Percentiles rank a stretch among this genome's conserved stretches.
Conservation (phyloP, 306 rosid genomes). For the Morella rubra region DNA sequence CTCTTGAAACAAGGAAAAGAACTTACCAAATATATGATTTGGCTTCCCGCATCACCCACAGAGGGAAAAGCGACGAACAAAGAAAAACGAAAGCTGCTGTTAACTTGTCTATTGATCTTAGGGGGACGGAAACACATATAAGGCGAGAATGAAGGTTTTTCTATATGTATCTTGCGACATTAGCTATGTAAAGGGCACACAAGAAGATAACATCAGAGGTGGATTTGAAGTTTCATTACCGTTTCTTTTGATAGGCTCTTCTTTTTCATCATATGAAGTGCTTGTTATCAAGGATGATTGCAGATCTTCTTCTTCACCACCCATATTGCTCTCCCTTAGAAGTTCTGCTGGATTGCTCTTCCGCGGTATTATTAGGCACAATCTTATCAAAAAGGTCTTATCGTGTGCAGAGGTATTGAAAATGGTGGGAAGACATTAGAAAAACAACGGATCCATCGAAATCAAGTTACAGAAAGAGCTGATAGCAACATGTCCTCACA, state of each 20-base stretch:
- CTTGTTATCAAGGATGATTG: constrained; percentile 23
- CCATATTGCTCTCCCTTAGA: constrained; percentile 24
- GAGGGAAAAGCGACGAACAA: background rate
- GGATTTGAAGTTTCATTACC: constrained; percentile 8
- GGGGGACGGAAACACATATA: background rate
- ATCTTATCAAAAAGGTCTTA: too few relatives aligned
- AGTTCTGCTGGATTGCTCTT: too few relatives aligned
- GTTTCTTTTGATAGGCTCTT: constrained; percentile 25
- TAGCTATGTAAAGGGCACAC: background rate
- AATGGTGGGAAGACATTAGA: background rate
- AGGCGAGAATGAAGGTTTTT: background rate
- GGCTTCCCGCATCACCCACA: background rate
- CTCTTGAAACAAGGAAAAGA: background rate
- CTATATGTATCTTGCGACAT: background rate
- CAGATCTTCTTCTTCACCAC: constrained; percentile 9
- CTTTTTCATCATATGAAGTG: constrained; percentile 5
- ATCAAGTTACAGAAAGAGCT: background rate
- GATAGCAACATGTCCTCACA: background rate
- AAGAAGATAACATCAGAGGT: background rate
- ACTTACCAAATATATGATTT: background rate
- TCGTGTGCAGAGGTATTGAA: too few relatives aligned
- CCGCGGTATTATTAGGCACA: too few relatives aligned
- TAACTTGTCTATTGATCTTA: background rate
- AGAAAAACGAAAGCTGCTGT: background rate
- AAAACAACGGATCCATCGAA: background rate